phyloP scores from a whole-genome alignment of 257 asterid species.

The Marsdenia floribunda region DNA sequence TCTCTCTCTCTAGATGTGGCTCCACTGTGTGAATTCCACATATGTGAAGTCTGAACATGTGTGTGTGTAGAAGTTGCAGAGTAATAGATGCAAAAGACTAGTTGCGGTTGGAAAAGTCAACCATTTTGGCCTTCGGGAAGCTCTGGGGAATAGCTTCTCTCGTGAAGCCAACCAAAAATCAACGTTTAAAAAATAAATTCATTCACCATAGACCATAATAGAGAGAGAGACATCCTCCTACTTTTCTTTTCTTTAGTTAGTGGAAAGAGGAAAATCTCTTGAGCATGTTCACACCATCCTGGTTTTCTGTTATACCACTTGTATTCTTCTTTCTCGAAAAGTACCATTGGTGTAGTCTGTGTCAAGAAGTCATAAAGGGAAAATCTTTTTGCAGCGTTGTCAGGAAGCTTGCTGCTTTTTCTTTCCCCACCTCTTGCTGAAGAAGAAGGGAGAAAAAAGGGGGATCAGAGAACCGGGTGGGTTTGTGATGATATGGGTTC shows the following conservation, averaged over 20 bases:
- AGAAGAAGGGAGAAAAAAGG: not conserved
- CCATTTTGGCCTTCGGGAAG: constrained; percentile 22
- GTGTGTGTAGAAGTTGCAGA: constrained; percentile 31
- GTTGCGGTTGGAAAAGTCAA: constrained; percentile 30
- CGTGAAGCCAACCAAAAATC: constrained; percentile 38
- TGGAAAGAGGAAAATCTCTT: not conserved
- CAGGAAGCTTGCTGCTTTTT: not conserved
- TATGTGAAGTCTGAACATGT: not conserved
- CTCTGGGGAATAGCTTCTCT: constrained; percentile 31
- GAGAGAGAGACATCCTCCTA: too few species aligned
- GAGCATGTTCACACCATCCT: constrained; percentile 26
- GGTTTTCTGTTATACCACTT: not conserved
- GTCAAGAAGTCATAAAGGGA: constrained; percentile 7
- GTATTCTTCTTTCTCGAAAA: constrained; percentile 1
- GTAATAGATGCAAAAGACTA: not conserved
- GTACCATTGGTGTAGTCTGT: not conserved
- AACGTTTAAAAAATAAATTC: constrained; percentile 17
- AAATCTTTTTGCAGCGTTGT: constrained; percentile 2
- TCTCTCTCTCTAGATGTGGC: not conserved
- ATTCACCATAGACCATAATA: not conserved
- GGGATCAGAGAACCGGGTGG: constrained; percentile 6
- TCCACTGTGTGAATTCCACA: not conserved
- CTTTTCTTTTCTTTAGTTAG: not conserved
- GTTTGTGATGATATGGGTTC: constrained; percentile 50
- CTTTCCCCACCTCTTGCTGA: not conserved